Percentiles rank a stretch among this genome's conserved stretches.
These are phyloP conservation scores for Zychaea mexicana DNA, from an alignment of 371 early-diverging fungal genomes.

Conservation along the genomic window DNA sequence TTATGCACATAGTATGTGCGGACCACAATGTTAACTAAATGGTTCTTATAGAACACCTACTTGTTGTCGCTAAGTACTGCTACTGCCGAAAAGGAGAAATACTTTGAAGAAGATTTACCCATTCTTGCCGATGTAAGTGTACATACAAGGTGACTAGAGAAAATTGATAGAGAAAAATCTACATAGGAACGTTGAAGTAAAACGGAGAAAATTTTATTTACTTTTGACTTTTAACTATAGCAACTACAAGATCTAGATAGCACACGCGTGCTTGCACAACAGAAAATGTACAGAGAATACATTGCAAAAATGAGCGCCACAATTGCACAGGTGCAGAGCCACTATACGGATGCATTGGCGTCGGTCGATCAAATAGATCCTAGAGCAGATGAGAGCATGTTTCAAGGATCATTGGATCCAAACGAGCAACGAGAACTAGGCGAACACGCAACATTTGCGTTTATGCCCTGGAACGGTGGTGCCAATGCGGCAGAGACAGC, in stretches of 20 bases:
- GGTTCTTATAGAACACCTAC: constrained; percentile 65
- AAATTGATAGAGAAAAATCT: too few species aligned
- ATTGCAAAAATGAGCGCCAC: constrained; percentile 49
- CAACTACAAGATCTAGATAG: constrained; percentile 63
- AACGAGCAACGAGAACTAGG: not conserved
- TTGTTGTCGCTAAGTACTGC: constrained; percentile 60
- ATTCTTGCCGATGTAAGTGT: constrained; percentile 61
- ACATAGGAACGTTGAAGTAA: not conserved
- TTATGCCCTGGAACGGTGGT: constrained; percentile 17
- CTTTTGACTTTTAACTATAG: too few species aligned
- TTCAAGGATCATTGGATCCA: not conserved
- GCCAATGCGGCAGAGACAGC: constrained; percentile 38
- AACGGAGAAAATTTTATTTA: too few species aligned
- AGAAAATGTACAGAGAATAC: constrained; percentile 48
- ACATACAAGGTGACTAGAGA: too few species aligned
- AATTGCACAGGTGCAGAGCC: constrained; percentile 34
- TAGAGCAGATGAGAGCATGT: constrained; percentile 41
- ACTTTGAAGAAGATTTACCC: constrained; percentile 64
- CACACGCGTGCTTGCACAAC: constrained; percentile 51
- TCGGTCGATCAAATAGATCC: constrained; percentile 50
- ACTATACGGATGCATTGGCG: constrained; percentile 36
- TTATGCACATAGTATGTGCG: not conserved
- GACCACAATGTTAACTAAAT: too few species aligned
- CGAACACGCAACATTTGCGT: not conserved
- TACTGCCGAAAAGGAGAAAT: constrained; percentile 62